Base-by-base conservation (phyloP, 768 basidiomycete species). In the Coprinopsis sp. region DNA sequence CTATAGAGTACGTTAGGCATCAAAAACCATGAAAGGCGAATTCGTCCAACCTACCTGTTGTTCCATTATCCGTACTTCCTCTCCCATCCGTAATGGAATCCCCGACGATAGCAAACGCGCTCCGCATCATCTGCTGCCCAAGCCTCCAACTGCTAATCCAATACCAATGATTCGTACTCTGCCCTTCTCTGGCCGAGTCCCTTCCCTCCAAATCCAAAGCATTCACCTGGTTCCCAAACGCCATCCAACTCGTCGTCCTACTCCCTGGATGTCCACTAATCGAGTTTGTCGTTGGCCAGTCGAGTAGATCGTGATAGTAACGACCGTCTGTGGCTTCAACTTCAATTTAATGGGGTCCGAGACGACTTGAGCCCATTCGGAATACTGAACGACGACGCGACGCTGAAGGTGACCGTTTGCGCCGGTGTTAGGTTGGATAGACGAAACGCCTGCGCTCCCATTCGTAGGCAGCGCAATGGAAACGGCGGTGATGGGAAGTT, bases 61-160 rank as follows among this genome's bases (percentile, higher is more conserved):
- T 78, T 76, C 37, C 53, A 53, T 78, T 65, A 11, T 64, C 69
- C 38, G 60, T 62, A 55, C 71, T 74, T 28, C 65, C 75, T 24
- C 75, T 68, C 14, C 76, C 76, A 49, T 78, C 76, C 2, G 76
- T 78, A 46, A 76, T 73, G 54, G 73, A 76, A 59, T 78, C 76
- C 4, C 76, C 76, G 24, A 78, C 66, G 46, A 78, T 69, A 24
- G 65, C 67, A 22, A 74, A 62, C 6, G 66, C 58, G 25, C 58
- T 53, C 13, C 58, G 54, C 0, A 53, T 56, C 6, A 49, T 49
- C 4, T 68, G 62, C 0, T 64, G 63, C 62, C 67, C 70, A 1
- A 62, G 67, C 44, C 75, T 71, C 11, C 76, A 63, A 0, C 69
- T 68, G 50, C 71, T 74, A 27, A 72, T 50, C 53, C 71, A 73